Evolutionary conservation across 306 rosid species (phyloP), one percentile per base, ranked within the genome.

Genomic region (Fragaria nilgerrensis): DNA sequence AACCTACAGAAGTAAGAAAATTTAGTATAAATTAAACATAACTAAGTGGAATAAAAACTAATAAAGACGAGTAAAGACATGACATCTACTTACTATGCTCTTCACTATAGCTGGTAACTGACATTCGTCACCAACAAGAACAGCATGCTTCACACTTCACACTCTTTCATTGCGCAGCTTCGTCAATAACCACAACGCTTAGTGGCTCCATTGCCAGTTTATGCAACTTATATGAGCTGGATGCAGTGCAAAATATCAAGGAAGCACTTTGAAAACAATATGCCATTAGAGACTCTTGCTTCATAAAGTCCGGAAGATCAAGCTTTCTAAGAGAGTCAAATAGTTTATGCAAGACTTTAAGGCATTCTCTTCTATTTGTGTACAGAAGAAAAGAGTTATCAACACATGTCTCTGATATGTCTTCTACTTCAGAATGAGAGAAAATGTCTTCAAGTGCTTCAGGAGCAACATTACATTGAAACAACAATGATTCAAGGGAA

Each of bases 71-170:
- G 37, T 61, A 27, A 1, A n/a, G 84, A n/a, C n/a, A n/a, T n/a
- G n/a, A n/a, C n/a, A n/a, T n/a, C n/a, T n/a, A n/a, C n/a, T n/a
- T n/a, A n/a, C n/a, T n/a, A n/a, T n/a, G n/a, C n/a, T n/a, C n/a
- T n/a, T n/a, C n/a, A n/a, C n/a, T n/a, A n/a, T 77, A 27, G 97
- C 97, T 25, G 92, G 96, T 73, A 90, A 82, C 83, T 93, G 97
- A 61, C 80, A 32, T 81, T 89, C 97, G 76, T 93, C 97, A 41
- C 97, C 97, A 29, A 90, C 87, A 77, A 93, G 91, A 78, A 93
- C 75, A 16, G 79, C 96, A 75, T 85, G 93, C 72, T 75, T 81
- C 65, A 90, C 63, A 55, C 78, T 72, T 93, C 97, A 11, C 96
- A 90, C 83, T 90, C n/a, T n/a, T n/a, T n/a, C n/a, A n/a, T n/a